Conservation (phyloP, 129 eudicot species). For the Rutidosis leptorrhynchoides region DNA sequence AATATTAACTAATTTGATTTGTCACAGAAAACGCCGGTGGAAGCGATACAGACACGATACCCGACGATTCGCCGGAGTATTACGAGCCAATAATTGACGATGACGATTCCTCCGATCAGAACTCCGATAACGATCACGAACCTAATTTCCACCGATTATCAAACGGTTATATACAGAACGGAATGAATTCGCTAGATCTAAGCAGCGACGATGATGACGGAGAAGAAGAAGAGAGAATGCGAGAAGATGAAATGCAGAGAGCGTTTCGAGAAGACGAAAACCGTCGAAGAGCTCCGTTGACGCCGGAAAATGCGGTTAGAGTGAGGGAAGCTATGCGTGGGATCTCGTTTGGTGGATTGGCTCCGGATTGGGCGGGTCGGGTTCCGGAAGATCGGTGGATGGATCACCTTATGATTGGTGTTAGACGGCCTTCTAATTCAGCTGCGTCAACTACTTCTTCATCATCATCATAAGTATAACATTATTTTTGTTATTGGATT, state of each 20-base stretch:
- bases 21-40: slow-evolving; percentile 55
- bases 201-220: slow-evolving; percentile 51
- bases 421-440: slow-evolving; percentile 42
- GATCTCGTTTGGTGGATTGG: slow-evolving; percentile 60
- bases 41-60: slow-evolving; percentile 68
- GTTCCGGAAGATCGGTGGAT: slow-evolving; percentile 71
- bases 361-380: slow-evolving; percentile 77
- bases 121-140: slow-evolving; percentile 38
- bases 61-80: slow-evolving; percentile 65
- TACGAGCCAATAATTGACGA: slow-evolving; percentile 65
- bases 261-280: slow-evolving; percentile 83
- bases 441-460: slow-evolving; percentile 21
- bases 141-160: slow-evolving; percentile 34
- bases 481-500: background rate
- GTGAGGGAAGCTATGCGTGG: slow-evolving; percentile 95
- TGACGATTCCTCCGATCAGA: slow-evolving; percentile 40
- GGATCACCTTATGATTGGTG: slow-evolving; percentile 39
- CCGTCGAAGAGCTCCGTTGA: slow-evolving; percentile 80
- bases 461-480: slow-evolving; percentile 20
- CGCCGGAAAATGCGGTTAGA: slow-evolving; percentile 73
- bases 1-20: background rate
- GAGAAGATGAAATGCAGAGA: slow-evolving; percentile 41
- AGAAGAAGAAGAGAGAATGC: slow-evolving; percentile 35
- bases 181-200: slow-evolving; percentile 61
- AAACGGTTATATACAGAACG: slow-evolving; percentile 57